phyloP scores from a whole-genome alignment of 305 asterid genomes.

The Galium porrigens region DNA sequence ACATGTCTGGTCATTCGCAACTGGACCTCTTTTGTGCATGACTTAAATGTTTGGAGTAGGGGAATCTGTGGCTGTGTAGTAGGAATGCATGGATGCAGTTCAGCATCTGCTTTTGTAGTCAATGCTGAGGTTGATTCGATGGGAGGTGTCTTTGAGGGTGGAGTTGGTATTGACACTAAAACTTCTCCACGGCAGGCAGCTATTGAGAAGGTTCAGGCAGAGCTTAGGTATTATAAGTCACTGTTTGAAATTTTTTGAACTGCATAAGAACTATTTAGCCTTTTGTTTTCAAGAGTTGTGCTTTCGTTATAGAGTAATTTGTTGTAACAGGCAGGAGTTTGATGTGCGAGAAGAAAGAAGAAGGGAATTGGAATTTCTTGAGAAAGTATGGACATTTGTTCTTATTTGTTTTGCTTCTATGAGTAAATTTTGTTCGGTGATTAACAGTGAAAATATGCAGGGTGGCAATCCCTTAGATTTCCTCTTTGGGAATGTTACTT shows the following conservation, averaged over 20 bases:
- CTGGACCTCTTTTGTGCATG: slow-evolving; percentile 13
- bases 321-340: slow-evolving; percentile 61
- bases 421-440: slow-evolving; percentile 12
- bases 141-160: slow-evolving; percentile 86
- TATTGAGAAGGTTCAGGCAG: slow-evolving; percentile 66
- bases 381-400: slow-evolving; percentile 49
- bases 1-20: background rate
- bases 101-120: slow-evolving; percentile 41
- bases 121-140: slow-evolving; percentile 80
- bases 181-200: slow-evolving; percentile 57
- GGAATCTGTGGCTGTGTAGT: slow-evolving; percentile 30
- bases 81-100: slow-evolving; percentile 67
- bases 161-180: slow-evolving; percentile 51
- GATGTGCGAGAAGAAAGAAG: slow-evolving; percentile 63
- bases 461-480: slow-evolving; percentile 89
- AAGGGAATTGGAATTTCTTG: slow-evolving; percentile 87
- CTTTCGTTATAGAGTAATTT: slow-evolving; percentile 14
- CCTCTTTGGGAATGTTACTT: slow-evolving; percentile 43
- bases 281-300: slow-evolving; percentile 6
- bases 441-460: slow-evolving; percentile 33
- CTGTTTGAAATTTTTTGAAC: background rate
- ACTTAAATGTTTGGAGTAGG: slow-evolving; percentile 32
- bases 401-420: slow-evolving; percentile 20
- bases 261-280: slow-evolving; percentile 3
- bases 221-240: slow-evolving; percentile 56